These are phyloP conservation scores for Hypoxylon intermedium DNA, from an alignment of 495 filamentous ascomycete species.

Conservation along the genomic window DNA sequence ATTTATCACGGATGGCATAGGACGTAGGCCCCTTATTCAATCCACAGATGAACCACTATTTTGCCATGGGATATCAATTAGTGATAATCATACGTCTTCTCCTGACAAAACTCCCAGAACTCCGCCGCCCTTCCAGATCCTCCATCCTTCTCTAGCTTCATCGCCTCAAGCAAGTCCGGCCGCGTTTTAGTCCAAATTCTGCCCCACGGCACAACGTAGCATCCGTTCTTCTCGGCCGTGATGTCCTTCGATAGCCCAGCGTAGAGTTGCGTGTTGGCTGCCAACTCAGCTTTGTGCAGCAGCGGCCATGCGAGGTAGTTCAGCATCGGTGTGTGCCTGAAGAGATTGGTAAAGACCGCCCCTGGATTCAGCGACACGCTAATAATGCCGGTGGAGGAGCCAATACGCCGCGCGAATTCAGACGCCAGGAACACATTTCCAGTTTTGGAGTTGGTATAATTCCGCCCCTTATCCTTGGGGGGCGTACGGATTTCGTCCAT, in stretches of 20 bases:
- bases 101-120: slow-evolving; percentile 30
- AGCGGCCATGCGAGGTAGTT: slow-evolving; percentile 38
- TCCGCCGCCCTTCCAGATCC: slow-evolving; percentile 22
- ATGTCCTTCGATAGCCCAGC: slow-evolving; percentile 52
- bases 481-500: slow-evolving; percentile 38
- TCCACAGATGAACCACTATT: too few species aligned
- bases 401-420: slow-evolving; percentile 44
- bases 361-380: slow-evolving; percentile 54
- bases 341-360: slow-evolving; percentile 43
- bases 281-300: slow-evolving; percentile 39
- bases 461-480: slow-evolving; percentile 27
- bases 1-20: too few species aligned
- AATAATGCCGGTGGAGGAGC: slow-evolving; percentile 35
- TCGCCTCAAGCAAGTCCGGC: slow-evolving; percentile 29
- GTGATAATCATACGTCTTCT: not conserved
- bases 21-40: too few species aligned
- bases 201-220: slow-evolving; percentile 55
- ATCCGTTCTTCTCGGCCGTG: slow-evolving; percentile 42
- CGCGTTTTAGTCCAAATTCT: slow-evolving; percentile 25
- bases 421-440: slow-evolving; percentile 47
- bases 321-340: slow-evolving; percentile 30
- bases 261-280: slow-evolving; percentile 54
- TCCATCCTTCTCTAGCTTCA: slow-evolving; percentile 14
- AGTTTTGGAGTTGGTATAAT: slow-evolving; percentile 52
- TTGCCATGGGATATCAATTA: not conserved